Base-by-base conservation (phyloP, 2,329 filamentous ascomycete genomes). In the Phaeosphaeriaceae sp. region DNA sequence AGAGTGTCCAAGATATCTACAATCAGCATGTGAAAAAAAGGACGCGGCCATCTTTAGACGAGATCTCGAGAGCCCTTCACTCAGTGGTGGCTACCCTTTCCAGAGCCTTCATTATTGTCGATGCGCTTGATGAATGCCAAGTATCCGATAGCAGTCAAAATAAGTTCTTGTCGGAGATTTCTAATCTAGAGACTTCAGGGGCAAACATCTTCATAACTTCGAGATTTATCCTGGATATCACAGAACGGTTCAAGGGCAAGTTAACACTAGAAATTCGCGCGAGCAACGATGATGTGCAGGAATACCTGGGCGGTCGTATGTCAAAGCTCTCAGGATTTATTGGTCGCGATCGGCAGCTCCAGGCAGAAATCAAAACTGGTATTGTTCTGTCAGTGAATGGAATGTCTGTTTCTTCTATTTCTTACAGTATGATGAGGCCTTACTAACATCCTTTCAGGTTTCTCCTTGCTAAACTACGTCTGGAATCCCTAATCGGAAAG, bases 61-160 rank as follows among this genome's bases (percentile, higher is more conserved):
- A 60, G 34, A 49, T 57, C 6, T 32, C 12, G 17, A 44, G 3
- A 6, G 34, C 44, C 2, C 32, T 63, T 1, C 46, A 6, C 11
- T 7, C 20, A 8, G 46, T 50, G 4, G 4, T 50, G 30, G 29
- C 48, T 34, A 6, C 46, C 3, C 54, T 47, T 12, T 32, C 52
- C 4, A 33, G 15, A 11, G 30, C 52, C 0, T 48, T 46, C 20
- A 52, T 74, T 21, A 52, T 66, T 1, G 32, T 74, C 7, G 71
- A 74, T 55, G 72, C 66, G 15, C 48, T 74, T n/a, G 69, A 74
- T 38, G 70, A 74, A 45, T 71, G 64, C 49, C 56, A 51, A 12
- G 51, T 63, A 30, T 41, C 45, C 13, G 23, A 57, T n/a, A 48
- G 33, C 21, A 54, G 45, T 38, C 50, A 52, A 1, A 20, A 17